phyloP scores from a whole-genome alignment of 2,329 filamentous ascomycete genomes.

The Alternaria conjuncta region DNA sequence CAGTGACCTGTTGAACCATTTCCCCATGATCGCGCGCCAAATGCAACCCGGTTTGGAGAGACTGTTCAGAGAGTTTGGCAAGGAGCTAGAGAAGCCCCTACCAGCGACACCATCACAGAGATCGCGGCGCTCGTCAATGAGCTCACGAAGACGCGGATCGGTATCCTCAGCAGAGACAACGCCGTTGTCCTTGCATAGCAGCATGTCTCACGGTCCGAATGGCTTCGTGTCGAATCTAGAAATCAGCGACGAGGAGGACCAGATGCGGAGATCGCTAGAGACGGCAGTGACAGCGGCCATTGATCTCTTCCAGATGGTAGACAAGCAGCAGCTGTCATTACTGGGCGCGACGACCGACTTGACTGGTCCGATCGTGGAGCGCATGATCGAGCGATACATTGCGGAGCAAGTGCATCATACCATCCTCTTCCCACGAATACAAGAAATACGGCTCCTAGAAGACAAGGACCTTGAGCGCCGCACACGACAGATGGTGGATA shows the following conservation, averaged over 20 bases:
- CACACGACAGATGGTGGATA: slow-evolving; percentile 89
- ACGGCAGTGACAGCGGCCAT: slow-evolving; percentile 92
- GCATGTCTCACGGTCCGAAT: slow-evolving; percentile 43
- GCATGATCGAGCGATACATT: slow-evolving; percentile 92
- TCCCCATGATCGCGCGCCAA: slow-evolving; percentile 93
- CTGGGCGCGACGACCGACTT: slow-evolving; percentile 92
- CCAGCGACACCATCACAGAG: slow-evolving; percentile 70
- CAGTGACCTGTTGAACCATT: slow-evolving; percentile 85
- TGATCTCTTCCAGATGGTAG: slow-evolving; percentile 92
- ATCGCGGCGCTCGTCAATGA: slow-evolving; percentile 40
- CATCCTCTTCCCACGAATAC: slow-evolving; percentile 82
- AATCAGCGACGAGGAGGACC: slow-evolving; percentile 87
- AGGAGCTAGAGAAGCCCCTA: slow-evolving; percentile 82
- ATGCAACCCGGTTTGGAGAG: slow-evolving; percentile 93
- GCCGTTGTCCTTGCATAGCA: slow-evolving; percentile 47
- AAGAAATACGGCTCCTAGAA: slow-evolving; percentile 76
- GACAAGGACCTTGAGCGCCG: slow-evolving; percentile 88
- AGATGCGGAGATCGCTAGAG: slow-evolving; percentile 87
- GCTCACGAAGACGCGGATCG: slow-evolving; percentile 43
- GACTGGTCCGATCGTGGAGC: slow-evolving; percentile 89
- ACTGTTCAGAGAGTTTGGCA: slow-evolving; percentile 86
- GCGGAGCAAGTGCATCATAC: slow-evolving; percentile 88
- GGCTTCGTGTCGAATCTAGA: slow-evolving; percentile 58
- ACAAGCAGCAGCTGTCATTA: slow-evolving; percentile 92
- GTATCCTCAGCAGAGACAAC: slow-evolving; percentile 46